Evolutionary conservation across 441 rosid species (phyloP).

Genomic region (Pelargonium fulgidum): DNA sequence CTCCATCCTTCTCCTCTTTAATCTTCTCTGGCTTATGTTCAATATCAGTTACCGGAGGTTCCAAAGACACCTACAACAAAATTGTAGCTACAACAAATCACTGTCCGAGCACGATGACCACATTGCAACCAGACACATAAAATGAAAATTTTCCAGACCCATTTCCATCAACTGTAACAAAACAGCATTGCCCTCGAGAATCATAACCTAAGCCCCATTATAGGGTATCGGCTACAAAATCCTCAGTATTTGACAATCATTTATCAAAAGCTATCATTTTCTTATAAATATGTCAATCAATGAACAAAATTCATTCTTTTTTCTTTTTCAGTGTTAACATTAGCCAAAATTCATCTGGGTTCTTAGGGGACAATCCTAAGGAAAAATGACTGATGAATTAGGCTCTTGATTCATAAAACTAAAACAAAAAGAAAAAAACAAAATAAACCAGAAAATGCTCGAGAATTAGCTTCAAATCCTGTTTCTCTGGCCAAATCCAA

Average conservation of each 20-base stretch:
- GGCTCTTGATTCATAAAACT: background rate
- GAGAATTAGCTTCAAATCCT: background rate
- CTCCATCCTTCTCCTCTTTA: slow-evolving; percentile 46
- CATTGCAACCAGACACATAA: background rate
- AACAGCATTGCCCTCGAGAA: background rate
- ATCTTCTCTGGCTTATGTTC: slow-evolving; percentile 49
- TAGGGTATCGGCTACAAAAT: background rate
- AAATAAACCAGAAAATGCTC: slow-evolving; percentile 1
- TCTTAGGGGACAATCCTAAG: background rate
- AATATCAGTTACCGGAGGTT: slow-evolving; percentile 38
- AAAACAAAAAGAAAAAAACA: background rate
- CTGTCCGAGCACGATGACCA: slow-evolving; percentile 7
- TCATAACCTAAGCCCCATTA: background rate
- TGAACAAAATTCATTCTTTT: background rate
- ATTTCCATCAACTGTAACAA: background rate
- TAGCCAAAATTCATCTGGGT: background rate
- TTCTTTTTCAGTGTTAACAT: background rate
- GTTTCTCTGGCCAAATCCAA: no score
- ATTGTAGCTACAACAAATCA: slow-evolving; percentile 9
- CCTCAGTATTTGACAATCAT: background rate
- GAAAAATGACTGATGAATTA: no score
- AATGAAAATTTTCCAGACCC: background rate
- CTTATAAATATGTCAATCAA: background rate
- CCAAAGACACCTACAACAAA: slow-evolving; percentile 29
- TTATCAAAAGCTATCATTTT: background rate